These are phyloP conservation scores for Paraleonurus japonicus DNA, from an alignment of 257 asterid genomes.

Conservation along the genomic window DNA sequence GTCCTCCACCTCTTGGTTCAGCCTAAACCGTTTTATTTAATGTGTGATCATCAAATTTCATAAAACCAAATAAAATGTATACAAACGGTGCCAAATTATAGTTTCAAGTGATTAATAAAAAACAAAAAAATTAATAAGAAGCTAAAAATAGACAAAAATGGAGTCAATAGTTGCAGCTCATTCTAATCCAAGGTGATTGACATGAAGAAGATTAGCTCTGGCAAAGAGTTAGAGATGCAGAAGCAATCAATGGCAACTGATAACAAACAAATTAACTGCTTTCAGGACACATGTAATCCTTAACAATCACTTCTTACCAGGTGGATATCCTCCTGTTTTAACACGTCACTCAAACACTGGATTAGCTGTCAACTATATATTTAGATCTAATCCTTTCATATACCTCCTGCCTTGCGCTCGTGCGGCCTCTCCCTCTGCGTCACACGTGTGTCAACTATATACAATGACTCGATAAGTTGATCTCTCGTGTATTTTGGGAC, in stretches of 20 bases:
- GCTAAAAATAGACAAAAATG: neutral
- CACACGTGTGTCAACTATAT: neutral
- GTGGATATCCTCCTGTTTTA: neutral
- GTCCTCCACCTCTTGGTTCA: too few species aligned
- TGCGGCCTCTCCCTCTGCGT: neutral
- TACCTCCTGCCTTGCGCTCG: neutral
- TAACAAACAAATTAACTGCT: neutral
- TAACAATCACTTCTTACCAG: neutral
- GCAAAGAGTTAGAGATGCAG: neutral
- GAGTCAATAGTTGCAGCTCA: slow-evolving; percentile 29
- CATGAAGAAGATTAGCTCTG: slow-evolving; percentile 9
- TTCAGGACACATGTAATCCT: neutral
- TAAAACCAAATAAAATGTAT: too few species aligned
- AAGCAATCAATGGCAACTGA: neutral
- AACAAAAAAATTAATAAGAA: neutral
- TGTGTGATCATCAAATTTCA: too few species aligned
- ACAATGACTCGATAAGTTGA: too few species aligned
- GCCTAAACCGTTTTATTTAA: too few species aligned
- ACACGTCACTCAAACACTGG: neutral
- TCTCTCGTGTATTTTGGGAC: too few species aligned
- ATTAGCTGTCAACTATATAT: slow-evolving; percentile 15
- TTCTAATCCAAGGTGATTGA: neutral
- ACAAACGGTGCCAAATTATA: neutral
- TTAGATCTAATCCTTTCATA: neutral
- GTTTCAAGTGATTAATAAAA: neutral